These are phyloP conservation scores for Bipolaris cookei DNA, from an alignment of 2,329 filamentous ascomycete genomes.

Conservation along the genomic window DNA sequence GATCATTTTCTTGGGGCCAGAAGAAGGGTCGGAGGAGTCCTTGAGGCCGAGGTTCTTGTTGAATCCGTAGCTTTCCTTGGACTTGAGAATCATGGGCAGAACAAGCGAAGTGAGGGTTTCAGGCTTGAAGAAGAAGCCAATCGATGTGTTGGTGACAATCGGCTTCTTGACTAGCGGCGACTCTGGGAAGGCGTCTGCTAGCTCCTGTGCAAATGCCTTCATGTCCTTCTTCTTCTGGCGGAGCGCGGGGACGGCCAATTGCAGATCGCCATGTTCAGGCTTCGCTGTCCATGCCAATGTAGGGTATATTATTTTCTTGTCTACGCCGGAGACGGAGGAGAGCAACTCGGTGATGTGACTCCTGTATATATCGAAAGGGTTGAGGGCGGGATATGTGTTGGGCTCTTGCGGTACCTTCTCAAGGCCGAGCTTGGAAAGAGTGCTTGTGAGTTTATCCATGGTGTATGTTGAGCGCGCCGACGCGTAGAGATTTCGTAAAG, in stretches of 20 bases:
- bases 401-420: slow-evolving; percentile 48
- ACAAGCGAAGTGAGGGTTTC: slow-evolving; percentile 68
- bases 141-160: slow-evolving; percentile 68
- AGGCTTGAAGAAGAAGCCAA: slow-evolving; percentile 83
- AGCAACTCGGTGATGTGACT: slow-evolving; percentile 75
- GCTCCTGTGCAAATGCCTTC: slow-evolving; percentile 61
- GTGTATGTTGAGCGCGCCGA: slow-evolving; percentile 28
- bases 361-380: slow-evolving; percentile 81
- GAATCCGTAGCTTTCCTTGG: slow-evolving; percentile 67
- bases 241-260: slow-evolving; percentile 79
- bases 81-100: slow-evolving; percentile 71
- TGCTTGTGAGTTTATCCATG: slow-evolving; percentile 48
- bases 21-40: slow-evolving; percentile 65
- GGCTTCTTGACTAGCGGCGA: slow-evolving; percentile 77
- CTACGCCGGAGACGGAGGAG: slow-evolving; percentile 71
- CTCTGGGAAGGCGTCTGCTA: slow-evolving; percentile 70
- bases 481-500: slow-evolving; percentile 36
- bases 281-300: slow-evolving; percentile 79
- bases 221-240: slow-evolving; percentile 72
- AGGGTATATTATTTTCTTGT: slow-evolving; percentile 73
- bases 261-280: slow-evolving; percentile 82
- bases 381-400: slow-evolving; percentile 66
- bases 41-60: slow-evolving; percentile 65
- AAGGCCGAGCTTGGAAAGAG: slow-evolving; percentile 48
- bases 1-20: slow-evolving; percentile 70